A percentile compares a stretch with the other conserved stretches of the same genome.
These are phyloP conservation scores for Sodiomyces alkalinus DNA, from an alignment of 2,329 filamentous ascomycete species.

Conservation along the genomic window DNA sequence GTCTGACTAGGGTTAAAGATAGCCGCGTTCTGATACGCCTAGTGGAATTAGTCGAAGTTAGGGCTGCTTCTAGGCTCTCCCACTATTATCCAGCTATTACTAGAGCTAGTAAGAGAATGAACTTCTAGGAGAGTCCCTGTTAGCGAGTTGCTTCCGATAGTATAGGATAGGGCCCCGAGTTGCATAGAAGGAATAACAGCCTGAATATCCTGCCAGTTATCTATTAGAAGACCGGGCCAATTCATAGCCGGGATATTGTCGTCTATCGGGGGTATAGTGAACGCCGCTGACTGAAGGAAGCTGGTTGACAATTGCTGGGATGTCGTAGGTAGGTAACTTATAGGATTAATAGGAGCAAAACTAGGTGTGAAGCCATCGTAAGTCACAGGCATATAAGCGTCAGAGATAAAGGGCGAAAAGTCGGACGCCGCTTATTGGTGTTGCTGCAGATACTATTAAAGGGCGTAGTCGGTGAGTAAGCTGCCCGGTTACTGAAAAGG, in stretches of 20 bases:
- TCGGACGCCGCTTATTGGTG: conserved; percentile 24
- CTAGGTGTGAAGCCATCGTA: conserved; percentile 31
- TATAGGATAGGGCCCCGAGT: conserved; percentile 31
- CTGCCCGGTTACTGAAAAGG: conserved; percentile 36
- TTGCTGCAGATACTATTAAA: conserved; percentile 38
- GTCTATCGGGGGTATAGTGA: conserved; percentile 43
- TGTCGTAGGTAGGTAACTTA: conserved; percentile 46
- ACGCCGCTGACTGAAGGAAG: conserved; percentile 46
- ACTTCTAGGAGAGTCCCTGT: conserved; percentile 60
- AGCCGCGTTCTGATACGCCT: conserved; percentile 37
- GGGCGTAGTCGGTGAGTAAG: conserved; percentile 45
- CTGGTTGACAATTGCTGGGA: conserved; percentile 48
- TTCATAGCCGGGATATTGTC: conserved; percentile 38
- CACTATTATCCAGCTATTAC: conserved; percentile 76
- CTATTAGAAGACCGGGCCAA: conserved; percentile 47
- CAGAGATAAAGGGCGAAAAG: conserved; percentile 39
- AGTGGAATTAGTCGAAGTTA: conserved; percentile 48
- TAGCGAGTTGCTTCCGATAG: conserved; percentile 29
- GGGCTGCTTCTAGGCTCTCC: conserved; percentile 38
- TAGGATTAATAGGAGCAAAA: conserved; percentile 36
- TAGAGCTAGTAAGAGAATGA: conserved; percentile 63
- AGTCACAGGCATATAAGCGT: conserved; percentile 20
- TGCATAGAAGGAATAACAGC: conserved; percentile 33
- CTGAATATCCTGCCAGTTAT: conserved; percentile 70
- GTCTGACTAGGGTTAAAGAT: conserved; percentile 91